Evolutionary conservation across 108 stramenopile species (phyloP).

Genomic region (Stephanodiscus triporus): DNA sequence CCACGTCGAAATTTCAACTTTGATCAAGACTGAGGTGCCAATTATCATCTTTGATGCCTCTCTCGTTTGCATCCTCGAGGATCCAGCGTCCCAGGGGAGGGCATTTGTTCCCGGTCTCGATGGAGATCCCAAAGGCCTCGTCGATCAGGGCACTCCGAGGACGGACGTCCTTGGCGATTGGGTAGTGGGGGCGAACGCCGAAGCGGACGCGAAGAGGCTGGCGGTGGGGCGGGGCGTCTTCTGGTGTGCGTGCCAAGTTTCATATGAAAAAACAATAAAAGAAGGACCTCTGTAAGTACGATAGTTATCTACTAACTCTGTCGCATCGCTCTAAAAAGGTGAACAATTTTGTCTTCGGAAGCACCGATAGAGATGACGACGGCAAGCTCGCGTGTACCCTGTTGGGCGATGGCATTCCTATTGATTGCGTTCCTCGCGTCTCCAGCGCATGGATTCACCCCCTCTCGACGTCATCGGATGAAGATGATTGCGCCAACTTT

Average conservation of each 20-base stretch:
- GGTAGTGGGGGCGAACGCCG: slow-evolving; percentile 38
- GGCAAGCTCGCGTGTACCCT: background rate
- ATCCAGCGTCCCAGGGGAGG: slow-evolving; percentile 70
- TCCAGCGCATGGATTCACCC: slow-evolving; percentile 5
- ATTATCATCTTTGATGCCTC: too few species aligned
- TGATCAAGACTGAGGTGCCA: too few species aligned
- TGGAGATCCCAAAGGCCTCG: slow-evolving; percentile 66
- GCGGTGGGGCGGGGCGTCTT: slow-evolving; percentile 2
- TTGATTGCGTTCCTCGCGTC: background rate
- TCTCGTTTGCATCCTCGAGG: slow-evolving; percentile 69
- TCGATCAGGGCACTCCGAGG: slow-evolving; percentile 38
- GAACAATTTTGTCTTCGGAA: too few species aligned
- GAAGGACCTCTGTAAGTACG: too few species aligned
- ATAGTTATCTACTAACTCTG: too few species aligned
- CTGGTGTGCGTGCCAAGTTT: background rate
- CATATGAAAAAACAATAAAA: too few species aligned
- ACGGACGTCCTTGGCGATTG: slow-evolving; percentile 40
- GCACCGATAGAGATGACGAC: background rate
- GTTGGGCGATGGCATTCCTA: background rate
- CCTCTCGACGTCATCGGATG: too few species aligned
- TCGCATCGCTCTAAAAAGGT: too few species aligned
- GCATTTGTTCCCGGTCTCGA: slow-evolving; percentile 80
- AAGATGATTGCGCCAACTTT: background rate
- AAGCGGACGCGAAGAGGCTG: slow-evolving; percentile 35
- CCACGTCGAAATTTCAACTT: too few species aligned